Conservation (phyloP, 768 basidiomycete species). For the Tylopilus sp. region DNA sequence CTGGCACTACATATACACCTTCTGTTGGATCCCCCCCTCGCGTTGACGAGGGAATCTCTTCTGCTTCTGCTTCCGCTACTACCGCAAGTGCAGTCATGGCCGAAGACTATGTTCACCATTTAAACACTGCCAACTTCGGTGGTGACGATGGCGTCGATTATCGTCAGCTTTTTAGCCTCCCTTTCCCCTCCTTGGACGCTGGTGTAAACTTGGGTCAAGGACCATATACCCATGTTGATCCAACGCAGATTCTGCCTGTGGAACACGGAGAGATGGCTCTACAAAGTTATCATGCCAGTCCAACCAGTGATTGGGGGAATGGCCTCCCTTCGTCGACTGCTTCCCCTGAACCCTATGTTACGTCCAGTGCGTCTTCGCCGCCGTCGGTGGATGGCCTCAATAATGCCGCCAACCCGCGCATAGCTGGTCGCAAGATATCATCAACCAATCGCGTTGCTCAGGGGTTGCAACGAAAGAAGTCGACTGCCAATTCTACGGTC, state of each 20-base stretch:
- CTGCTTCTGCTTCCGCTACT: constrained; percentile 59
- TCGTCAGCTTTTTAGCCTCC: constrained; percentile 58
- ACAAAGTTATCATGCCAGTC: constrained; percentile 64
- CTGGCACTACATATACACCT: constrained; percentile 34
- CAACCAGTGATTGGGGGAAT: constrained; percentile 81
- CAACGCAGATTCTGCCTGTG: constrained; percentile 74
- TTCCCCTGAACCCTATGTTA: constrained; percentile 71
- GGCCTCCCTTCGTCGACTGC: constrained; percentile 66
- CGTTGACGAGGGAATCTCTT: constrained; percentile 53
- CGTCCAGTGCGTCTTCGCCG: constrained; percentile 69
- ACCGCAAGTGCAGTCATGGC: constrained; percentile 65
- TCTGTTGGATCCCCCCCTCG: constrained; percentile 30
- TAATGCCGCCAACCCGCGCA: constrained; percentile 26
- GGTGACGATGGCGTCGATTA: constrained; percentile 65
- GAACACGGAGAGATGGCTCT: constrained; percentile 41
- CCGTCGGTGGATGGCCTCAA: constrained; percentile 57
- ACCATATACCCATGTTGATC: constrained; percentile 83
- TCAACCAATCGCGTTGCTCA: constrained; percentile 59
- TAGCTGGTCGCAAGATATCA: constrained; percentile 55
- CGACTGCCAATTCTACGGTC: constrained; percentile 23
- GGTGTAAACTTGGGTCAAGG: constrained; percentile 38
- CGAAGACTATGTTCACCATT: constrained; percentile 62
- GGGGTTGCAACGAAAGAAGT: constrained; percentile 55
- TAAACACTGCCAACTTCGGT: constrained; percentile 49
- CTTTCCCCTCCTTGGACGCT: constrained; percentile 54